Evolutionary conservation across 768 basidiomycete species (phyloP), one percentile per base, ranked within the genome.

Genomic region (Tylopilus subfusipes): DNA sequence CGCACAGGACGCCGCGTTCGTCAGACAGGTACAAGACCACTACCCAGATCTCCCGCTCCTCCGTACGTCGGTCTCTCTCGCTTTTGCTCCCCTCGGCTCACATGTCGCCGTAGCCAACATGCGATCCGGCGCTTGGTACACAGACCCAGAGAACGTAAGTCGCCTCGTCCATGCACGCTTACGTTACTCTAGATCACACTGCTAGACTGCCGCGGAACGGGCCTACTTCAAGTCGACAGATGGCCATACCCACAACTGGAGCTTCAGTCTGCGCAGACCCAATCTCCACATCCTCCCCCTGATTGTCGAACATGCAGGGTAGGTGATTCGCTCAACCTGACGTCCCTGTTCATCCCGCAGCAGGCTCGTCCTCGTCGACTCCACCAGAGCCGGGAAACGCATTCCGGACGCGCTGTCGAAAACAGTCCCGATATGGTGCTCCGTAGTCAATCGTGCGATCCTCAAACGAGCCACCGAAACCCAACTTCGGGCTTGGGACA

Each of bases 151-250:
- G 8, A 78, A 85, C 52, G 85, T 84, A 64, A 63, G 78, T 62
- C 5, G 2, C 0, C n/a, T 21, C 24, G 1, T 14, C 6, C n/a
- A 5, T 36, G 5, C 19, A 13, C 24, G 14, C 25, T 27, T 19
- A 22, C 21, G 21, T 30, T n/a, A 6, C 18, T 10, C 14, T 22
- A 11, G 14, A 34, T 36, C 21, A 2, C 10, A 10, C 18, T 52
- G 67, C 63, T 49, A n/a, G n/a, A n/a, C n/a, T n/a, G n/a, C 57
- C 36, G 9, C 53, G 5, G 55, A 65, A 18, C 33, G 56, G 5
- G 91, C 84, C 16, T 98, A 93, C 75, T 98, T 90, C 79, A 96
- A 96, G 64, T 93, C 92, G 0, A 94, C 90, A 0, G 92, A 95
- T 62, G 93, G 93, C 0, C 93, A 95, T 63, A 85, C 80, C 55